Evolutionary conservation across 306 rosid genomes (phyloP).

Genomic region (Ormosia semicastrata): DNA sequence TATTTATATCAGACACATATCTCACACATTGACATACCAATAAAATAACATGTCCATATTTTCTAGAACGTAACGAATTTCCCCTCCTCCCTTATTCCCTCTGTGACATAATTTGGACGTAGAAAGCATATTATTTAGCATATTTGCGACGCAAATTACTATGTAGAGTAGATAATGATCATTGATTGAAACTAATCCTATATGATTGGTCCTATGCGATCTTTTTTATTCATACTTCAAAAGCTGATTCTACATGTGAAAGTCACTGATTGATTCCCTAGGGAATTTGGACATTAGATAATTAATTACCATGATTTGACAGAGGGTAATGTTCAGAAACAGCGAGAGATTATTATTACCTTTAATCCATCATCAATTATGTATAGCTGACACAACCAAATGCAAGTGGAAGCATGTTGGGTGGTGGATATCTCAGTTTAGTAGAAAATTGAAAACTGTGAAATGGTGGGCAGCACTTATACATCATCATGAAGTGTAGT

Average conservation of each 20-base stretch:
- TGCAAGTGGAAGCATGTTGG: neutral
- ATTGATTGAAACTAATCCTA: neutral
- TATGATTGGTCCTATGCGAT: neutral
- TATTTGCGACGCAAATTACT: neutral
- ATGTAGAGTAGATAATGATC: neutral
- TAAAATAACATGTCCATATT: too few relatives aligned
- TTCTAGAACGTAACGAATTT: too few relatives aligned
- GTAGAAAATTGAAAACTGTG: neutral
- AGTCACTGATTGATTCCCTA: too few relatives aligned
- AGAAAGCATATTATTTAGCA: neutral
- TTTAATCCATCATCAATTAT: neutral
- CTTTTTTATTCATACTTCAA: neutral
- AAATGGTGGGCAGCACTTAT: constrained; percentile 24
- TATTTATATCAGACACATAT: too few relatives aligned
- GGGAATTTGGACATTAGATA: neutral
- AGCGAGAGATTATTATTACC: neutral
- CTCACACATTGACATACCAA: too few relatives aligned
- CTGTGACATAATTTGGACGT: neutral
- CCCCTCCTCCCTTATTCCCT: too few relatives aligned
- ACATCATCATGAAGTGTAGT: constrained; percentile 15
- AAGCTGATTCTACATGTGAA: neutral
- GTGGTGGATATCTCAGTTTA: neutral
- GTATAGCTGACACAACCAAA: neutral
- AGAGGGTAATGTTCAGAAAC: neutral
- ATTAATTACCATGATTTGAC: neutral